Conservation (phyloP, 345 rosid species). For the Kernera saxatilis region DNA sequence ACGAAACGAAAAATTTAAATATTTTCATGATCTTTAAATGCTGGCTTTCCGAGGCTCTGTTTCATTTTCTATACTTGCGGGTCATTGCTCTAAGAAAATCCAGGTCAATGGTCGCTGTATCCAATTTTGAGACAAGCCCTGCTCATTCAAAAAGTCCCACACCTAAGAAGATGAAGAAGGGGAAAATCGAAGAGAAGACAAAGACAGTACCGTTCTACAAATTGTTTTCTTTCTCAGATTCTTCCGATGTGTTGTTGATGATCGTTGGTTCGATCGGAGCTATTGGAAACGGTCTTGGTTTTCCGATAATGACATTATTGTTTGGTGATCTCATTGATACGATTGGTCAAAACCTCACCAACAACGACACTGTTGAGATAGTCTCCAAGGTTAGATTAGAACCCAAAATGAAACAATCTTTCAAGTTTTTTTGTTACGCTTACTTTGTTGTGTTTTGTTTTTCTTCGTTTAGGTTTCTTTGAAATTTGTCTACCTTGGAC, state of each 20-base stretch:
- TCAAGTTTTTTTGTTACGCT: not conserved
- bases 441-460: not conserved
- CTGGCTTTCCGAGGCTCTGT: not conserved
- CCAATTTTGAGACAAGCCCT: not conserved
- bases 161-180: constrained; percentile 24
- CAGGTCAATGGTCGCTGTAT: not conserved
- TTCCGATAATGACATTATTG: constrained; percentile 67
- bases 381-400: constrained; percentile 49
- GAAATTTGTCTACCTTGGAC: constrained; percentile 58
- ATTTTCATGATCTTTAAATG: constrained; percentile 22
- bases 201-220: constrained; percentile 58
- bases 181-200: constrained; percentile 30
- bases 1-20: not conserved
- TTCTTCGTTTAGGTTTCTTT: constrained; percentile 42
- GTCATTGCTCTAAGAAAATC: constrained; percentile 41
- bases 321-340: constrained; percentile 59
- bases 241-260: constrained; percentile 51
- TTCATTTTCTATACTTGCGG: constrained; percentile 42
- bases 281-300: constrained; percentile 47
- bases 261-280: constrained; percentile 60
- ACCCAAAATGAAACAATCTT: not conserved
- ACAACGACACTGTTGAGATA: constrained; percentile 24
- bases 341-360: constrained; percentile 49
- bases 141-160: not conserved
- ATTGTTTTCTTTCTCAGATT: constrained; percentile 64